A percentile compares a stretch with the other conserved stretches of the same genome.
phyloP scores from a whole-genome alignment of 2,329 filamentous ascomycete genomes.

The Tolypocladium pustulatum region DNA sequence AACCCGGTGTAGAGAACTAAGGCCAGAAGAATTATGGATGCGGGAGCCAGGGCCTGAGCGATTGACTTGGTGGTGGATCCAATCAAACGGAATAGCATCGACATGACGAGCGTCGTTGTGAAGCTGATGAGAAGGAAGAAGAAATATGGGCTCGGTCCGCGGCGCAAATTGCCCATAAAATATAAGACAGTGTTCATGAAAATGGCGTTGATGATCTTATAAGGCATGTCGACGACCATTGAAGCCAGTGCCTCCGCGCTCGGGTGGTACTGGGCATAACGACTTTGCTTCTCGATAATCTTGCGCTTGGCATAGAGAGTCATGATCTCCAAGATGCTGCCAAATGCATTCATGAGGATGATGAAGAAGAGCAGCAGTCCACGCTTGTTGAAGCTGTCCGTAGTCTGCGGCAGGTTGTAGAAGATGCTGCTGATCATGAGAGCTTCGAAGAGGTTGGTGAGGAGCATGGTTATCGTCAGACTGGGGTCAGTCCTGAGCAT shows the following conservation, averaged over 20 bases:
- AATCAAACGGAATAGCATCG: background rate
- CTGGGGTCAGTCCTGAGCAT: background rate
- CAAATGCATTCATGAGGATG: background rate
- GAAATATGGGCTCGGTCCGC: background rate
- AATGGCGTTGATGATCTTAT: slow-evolving; percentile 24
- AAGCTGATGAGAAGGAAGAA: background rate
- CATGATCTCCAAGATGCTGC: slow-evolving; percentile 20
- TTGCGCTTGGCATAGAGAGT: slow-evolving; percentile 25
- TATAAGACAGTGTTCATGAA: background rate
- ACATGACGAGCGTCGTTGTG: background rate
- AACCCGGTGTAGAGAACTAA: slow-evolving; percentile 38
- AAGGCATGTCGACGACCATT: slow-evolving; percentile 31
- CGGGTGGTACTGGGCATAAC: slow-evolving; percentile 28
- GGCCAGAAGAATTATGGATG: slow-evolving; percentile 12
- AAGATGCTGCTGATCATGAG: background rate
- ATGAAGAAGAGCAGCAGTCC: background rate
- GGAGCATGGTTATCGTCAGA: background rate
- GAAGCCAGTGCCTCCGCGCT: slow-evolving; percentile 23
- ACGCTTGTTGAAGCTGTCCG: background rate
- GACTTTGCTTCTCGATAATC: slow-evolving; percentile 27
- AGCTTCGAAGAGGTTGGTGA: background rate
- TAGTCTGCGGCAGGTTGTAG: background rate
- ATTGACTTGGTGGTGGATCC: background rate
- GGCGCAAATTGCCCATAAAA: background rate
- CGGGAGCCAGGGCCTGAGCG: background rate